These are phyloP conservation scores for Apophysomyces sp. DNA, from an alignment of 371 early-diverging fungal species.

Conservation along the genomic window DNA sequence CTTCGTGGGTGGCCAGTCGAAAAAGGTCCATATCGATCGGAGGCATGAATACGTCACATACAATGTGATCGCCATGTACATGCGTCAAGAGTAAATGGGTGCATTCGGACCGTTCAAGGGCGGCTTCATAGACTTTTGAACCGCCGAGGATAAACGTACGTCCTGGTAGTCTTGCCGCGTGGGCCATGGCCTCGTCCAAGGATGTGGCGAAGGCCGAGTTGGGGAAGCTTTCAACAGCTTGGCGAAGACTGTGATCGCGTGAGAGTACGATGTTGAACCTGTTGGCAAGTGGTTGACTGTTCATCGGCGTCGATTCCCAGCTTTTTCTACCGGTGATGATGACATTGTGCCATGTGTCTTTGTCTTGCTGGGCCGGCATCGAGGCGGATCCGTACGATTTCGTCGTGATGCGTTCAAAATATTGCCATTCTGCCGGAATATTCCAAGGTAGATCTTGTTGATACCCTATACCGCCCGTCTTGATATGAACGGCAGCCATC, in stretches of 20 bases:
- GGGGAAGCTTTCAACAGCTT: conserved; percentile 4
- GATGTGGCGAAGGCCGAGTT: conserved; percentile 39
- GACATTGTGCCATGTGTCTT: conserved; percentile 55
- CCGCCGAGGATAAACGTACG: conserved; percentile 69
- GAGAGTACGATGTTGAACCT: conserved; percentile 87
- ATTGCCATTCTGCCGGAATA: conserved; percentile 81
- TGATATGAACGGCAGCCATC: conserved; percentile 67
- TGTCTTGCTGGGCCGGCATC: background rate
- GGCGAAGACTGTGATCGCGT: conserved; percentile 28
- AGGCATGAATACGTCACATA: conserved; percentile 73
- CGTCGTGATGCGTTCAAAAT: conserved; percentile 72
- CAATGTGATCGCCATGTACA: conserved; percentile 32
- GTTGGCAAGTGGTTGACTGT: conserved; percentile 69
- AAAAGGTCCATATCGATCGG: conserved; percentile 32
- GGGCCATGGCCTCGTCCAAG: conserved; percentile 51
- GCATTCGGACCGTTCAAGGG: conserved; percentile 51
- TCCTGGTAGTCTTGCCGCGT: conserved; percentile 18
- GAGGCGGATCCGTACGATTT: conserved; percentile 18
- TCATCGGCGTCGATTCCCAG: conserved; percentile 86
- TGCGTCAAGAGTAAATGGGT: conserved; percentile 60
- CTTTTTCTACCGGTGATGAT: conserved; percentile 89
- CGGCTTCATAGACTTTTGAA: conserved; percentile 57
- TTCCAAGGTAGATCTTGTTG: conserved; percentile 80
- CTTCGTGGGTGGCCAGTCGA: conserved; percentile 29
- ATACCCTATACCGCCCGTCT: conserved; percentile 75